Conservation (phyloP, 2,329 filamentous ascomycete genomes). For the Magnaporthiopsis incrustans region DNA sequence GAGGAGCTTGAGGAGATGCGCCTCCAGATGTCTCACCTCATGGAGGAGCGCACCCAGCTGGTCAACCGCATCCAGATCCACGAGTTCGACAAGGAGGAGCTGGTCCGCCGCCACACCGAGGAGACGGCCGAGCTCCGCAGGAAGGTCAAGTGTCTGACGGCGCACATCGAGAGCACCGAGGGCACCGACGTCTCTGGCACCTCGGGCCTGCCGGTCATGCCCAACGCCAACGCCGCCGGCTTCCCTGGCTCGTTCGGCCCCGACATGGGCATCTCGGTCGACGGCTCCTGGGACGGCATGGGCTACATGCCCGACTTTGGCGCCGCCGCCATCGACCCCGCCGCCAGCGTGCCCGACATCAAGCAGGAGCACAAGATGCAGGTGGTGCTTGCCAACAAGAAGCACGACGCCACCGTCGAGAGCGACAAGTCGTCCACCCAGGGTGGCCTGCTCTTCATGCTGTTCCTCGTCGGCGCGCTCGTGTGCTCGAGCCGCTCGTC, state of each 20-base stretch:
- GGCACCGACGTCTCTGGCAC: constrained; percentile 39
- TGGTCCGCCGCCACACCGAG: constrained; percentile 79
- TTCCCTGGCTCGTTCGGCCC: constrained; percentile 62
- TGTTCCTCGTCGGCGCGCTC: constrained; percentile 92
- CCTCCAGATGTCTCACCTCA: constrained; percentile 60
- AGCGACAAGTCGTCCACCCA: constrained; percentile 62
- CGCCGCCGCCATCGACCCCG: constrained; percentile 42
- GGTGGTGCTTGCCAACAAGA: constrained; percentile 47
- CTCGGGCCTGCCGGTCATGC: constrained; percentile 21
- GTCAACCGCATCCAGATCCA: constrained; percentile 68
- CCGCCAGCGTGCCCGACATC: constrained; percentile 31
- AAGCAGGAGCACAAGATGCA: constrained; percentile 51
- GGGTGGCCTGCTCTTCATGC: constrained; percentile 82
- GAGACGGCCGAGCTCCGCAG: constrained; percentile 89
- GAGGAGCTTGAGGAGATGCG: constrained; percentile 65
- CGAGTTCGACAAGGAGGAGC: constrained; percentile 82
- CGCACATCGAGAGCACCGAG: constrained; percentile 65
- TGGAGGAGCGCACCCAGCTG: constrained; percentile 66
- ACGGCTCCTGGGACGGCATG: constrained; percentile 74
- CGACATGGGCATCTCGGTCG: constrained; percentile 77
- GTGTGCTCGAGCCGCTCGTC: constrained; percentile 78
- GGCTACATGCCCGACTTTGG: constrained; percentile 67
- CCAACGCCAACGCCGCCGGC: constrained; percentile 46
- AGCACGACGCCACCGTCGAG: constrained; percentile 40
- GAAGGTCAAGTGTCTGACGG: constrained; percentile 76